Conservation (phyloP, 306 rosid genomes). For the Castanea mollissima region DNA sequence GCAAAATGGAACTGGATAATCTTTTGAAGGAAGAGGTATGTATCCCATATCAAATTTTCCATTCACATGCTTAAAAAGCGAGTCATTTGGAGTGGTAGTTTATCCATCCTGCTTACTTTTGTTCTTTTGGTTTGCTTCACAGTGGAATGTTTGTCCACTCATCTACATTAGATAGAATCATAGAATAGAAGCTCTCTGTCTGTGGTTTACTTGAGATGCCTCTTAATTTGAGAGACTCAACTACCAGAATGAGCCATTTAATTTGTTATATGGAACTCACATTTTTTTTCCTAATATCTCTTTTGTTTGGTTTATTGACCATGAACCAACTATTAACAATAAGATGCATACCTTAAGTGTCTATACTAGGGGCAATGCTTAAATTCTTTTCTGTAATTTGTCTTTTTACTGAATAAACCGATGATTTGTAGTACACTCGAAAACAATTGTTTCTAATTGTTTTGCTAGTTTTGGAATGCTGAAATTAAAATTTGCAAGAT, state of each 20-base stretch:
- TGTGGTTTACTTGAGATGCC: neutral
- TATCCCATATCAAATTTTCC: neutral
- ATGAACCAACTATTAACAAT: neutral
- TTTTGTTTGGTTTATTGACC: neutral
- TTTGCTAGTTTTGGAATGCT: neutral
- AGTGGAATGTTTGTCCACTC: neutral
- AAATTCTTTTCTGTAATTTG: neutral
- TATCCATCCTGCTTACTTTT: neutral
- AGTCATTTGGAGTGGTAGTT: neutral
- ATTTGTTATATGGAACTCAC: too few relatives aligned
- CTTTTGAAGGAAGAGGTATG: constrained; percentile 88
- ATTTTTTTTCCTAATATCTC: neutral
- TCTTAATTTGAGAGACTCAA: neutral
- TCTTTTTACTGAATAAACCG: neutral
- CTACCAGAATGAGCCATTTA: neutral
- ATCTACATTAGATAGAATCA: neutral
- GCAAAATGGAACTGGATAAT: constrained; percentile 81
- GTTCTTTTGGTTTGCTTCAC: constrained; percentile 4
- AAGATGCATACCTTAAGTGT: neutral
- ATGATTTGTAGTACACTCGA: neutral
- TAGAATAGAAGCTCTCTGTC: neutral
- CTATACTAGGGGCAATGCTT: neutral
- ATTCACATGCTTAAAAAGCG: neutral
- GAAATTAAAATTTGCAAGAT: neutral
- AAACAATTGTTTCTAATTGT: neutral